Conservation (phyloP, 2,329 filamentous ascomycete species). For the Colletotrichum eremochloae region DNA sequence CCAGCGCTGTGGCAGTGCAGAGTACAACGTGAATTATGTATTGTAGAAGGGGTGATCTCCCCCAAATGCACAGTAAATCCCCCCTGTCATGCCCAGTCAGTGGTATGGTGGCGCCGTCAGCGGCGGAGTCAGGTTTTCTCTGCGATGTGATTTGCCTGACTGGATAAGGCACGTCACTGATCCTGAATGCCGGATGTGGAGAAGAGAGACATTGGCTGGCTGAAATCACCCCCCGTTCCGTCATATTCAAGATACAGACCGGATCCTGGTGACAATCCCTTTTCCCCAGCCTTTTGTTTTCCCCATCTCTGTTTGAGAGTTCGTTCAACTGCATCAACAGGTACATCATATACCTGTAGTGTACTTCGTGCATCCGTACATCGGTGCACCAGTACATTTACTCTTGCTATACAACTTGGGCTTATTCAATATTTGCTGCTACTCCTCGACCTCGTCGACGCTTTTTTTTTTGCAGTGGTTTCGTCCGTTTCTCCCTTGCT, state of each 20-base stretch:
- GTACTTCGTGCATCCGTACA: too few relatives aligned
- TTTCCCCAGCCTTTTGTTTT: neutral
- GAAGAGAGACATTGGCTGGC: neutral
- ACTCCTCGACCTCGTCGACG: slow-evolving; percentile 7
- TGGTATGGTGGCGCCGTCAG: neutral
- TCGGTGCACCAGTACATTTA: too few relatives aligned
- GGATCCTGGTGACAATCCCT: slow-evolving; percentile 15
- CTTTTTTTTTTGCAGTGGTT: neutral
- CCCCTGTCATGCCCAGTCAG: slow-evolving; percentile 8
- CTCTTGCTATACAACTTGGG: neutral
- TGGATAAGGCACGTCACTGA: slow-evolving; percentile 28
- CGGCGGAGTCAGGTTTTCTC: neutral
- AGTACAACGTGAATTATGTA: too few relatives aligned
- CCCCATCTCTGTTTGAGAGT: neutral
- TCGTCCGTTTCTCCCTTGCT: neutral
- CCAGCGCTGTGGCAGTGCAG: slow-evolving; percentile 36
- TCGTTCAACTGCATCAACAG: too few relatives aligned
- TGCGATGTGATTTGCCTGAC: neutral
- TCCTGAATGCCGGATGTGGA: neutral
- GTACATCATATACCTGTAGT: neutral
- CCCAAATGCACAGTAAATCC: neutral
- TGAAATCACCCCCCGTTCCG: neutral
- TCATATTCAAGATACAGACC: neutral
- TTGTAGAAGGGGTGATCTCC: too few relatives aligned
- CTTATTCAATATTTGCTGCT: neutral